Evolutionary conservation across 306 rosid species (phyloP).

Genomic region (Canavalia gladiata): DNA sequence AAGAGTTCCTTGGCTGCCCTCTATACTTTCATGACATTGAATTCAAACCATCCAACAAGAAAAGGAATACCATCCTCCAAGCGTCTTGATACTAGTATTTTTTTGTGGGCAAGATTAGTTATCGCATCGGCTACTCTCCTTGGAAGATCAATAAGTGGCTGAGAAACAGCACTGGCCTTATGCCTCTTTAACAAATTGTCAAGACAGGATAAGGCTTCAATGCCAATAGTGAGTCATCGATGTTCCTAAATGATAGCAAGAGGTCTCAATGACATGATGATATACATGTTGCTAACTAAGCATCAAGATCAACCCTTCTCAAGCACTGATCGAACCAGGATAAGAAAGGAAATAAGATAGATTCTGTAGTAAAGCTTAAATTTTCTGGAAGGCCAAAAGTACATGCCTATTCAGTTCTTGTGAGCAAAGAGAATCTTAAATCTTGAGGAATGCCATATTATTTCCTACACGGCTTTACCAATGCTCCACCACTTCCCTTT

Average conservation of each 20-base stretch:
- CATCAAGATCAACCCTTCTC: no score
- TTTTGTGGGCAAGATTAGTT: conserved; percentile 69
- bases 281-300: no score
- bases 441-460: no score
- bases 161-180: conserved; percentile 34
- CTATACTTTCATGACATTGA: conserved; percentile 62
- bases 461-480: no score
- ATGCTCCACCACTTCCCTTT: no score
- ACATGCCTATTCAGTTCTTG: no score
- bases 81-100: conserved; percentile 52
- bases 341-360: no score
- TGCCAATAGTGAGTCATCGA: conserved; percentile 66
- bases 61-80: conserved; percentile 78
- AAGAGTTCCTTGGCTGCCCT: conserved; percentile 50
- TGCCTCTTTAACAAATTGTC: conserved; percentile 59
- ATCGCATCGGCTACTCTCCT: conserved; percentile 72
- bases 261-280: no score
- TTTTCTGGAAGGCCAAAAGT: no score
- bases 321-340: no score
- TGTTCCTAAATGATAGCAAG: conserved; percentile 38
- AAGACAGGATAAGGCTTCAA: conserved; percentile 68
- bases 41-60: conserved; percentile 75
- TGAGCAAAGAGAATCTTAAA: no score
- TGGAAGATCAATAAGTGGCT: conserved; percentile 53
- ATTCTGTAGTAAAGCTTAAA: no score